phyloP scores from a whole-genome alignment of 306 rosid genomes.

The Cicer arietinum region DNA sequence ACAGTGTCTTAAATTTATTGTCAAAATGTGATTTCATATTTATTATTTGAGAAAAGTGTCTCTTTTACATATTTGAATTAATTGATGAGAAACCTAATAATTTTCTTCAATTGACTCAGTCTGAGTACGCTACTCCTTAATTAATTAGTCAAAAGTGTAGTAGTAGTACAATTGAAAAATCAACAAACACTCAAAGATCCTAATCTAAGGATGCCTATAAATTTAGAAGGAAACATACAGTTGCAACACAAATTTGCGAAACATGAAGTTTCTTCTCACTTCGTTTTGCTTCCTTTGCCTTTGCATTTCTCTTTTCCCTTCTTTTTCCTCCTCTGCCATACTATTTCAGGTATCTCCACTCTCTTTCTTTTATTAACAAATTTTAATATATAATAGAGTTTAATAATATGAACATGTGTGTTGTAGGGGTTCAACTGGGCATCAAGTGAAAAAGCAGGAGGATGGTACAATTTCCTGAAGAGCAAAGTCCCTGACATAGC shows the following conservation, averaged over 20 bases:
- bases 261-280: slow-evolving; percentile 42
- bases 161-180: neutral
- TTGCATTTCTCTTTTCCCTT: slow-evolving; percentile 54
- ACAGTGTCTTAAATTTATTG: too few species aligned
- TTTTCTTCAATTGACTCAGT: neutral
- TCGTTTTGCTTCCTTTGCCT: slow-evolving; percentile 52
- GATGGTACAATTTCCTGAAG: slow-evolving; percentile 67
- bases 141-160: neutral
- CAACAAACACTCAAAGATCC: neutral
- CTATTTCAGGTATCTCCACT: slow-evolving; percentile 62
- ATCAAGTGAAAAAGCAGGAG: slow-evolving; percentile 61
- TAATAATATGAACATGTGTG: neutral
- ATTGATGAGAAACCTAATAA: too few species aligned
- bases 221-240: neutral
- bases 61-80: too few species aligned
- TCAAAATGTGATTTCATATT: too few species aligned
- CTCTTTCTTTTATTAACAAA: neutral
- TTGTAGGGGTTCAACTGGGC: slow-evolving; percentile 79
- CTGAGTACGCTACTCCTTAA: neutral
- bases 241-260: neutral
- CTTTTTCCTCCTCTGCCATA: slow-evolving; percentile 53
- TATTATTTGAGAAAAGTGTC: too few species aligned
- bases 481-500: slow-evolving; percentile 57
- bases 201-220: slow-evolving; percentile 27
- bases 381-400: neutral